These are phyloP conservation scores for Aspergillus incahuasiensis DNA, from an alignment of 495 filamentous ascomycete species.

Conservation along the genomic window DNA sequence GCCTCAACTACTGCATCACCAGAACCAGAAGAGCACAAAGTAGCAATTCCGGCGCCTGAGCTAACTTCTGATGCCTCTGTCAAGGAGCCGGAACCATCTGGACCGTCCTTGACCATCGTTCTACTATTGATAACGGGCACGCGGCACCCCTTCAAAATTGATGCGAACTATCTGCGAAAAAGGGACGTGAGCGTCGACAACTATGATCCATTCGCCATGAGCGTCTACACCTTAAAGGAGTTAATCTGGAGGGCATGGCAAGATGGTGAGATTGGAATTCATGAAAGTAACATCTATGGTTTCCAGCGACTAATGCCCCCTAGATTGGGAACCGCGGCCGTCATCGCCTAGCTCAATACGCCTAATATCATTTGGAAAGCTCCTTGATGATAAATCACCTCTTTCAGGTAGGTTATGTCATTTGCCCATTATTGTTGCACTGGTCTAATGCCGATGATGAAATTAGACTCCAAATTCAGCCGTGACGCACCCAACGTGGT, in stretches of 20 bases:
- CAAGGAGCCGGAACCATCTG: conserved; percentile 42
- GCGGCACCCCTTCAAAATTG: conserved; percentile 80
- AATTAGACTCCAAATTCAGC: conserved; percentile 72
- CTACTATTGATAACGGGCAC: conserved; percentile 76
- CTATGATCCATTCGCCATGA: conserved; percentile 80
- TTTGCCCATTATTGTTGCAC: background rate
- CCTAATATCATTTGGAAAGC: conserved; percentile 81
- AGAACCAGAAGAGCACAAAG: conserved; percentile 35
- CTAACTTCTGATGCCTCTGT: conserved; percentile 27
- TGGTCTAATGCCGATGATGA: conserved; percentile 11
- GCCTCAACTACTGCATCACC: conserved; percentile 17
- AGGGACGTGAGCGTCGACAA: conserved; percentile 69
- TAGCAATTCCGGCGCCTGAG: conserved; percentile 21
- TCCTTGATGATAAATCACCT: conserved; percentile 79
- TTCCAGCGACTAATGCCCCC: background rate
- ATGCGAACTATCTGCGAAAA: conserved; percentile 77
- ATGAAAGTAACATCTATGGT: background rate
- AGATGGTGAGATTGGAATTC: conserved; percentile 44
- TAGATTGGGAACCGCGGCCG: conserved; percentile 83
- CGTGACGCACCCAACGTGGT: conserved; percentile 72
- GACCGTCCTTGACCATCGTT: conserved; percentile 56
- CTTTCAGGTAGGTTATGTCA: conserved; percentile 56
- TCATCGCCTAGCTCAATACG: conserved; percentile 79
- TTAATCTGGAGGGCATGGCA: conserved; percentile 88
- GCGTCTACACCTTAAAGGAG: conserved; percentile 87